Conservation (phyloP, 768 basidiomycete species). For the Kwoniella dejecticola region DNA sequence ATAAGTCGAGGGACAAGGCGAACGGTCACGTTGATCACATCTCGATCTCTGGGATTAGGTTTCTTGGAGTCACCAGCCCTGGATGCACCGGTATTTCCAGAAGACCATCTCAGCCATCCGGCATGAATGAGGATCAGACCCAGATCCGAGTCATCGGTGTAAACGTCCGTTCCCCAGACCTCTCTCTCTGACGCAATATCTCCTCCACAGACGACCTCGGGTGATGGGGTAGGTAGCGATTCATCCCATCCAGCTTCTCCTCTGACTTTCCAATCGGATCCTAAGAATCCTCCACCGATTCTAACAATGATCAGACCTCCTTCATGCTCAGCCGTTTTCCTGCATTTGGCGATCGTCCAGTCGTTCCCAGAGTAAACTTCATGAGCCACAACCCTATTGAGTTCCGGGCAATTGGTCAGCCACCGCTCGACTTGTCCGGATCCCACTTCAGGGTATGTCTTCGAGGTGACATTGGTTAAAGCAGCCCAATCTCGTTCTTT, state of each 20-base stretch:
- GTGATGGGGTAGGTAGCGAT: conserved; percentile 11
- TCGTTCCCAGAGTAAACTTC: conserved; percentile 38
- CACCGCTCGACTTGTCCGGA: conserved; percentile 42
- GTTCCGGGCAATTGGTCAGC: conserved; percentile 32
- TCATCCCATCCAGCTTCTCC: conserved; percentile 49
- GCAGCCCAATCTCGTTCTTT: conserved; percentile 28
- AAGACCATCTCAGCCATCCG: conserved; percentile 55
- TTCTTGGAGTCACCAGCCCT: too few species aligned
- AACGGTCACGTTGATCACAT: conserved; percentile 49
- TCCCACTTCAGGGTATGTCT: conserved; percentile 38
- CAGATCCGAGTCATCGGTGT: conserved; percentile 59
- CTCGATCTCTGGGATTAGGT: conserved; percentile 10
- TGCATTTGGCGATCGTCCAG: conserved; percentile 32
- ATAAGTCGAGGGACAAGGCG: conserved; percentile 56
- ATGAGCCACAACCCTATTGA: conserved; percentile 23
- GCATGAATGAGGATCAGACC: conserved; percentile 56
- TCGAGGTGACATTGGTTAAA: conserved; percentile 17
- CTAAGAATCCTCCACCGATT: conserved; percentile 40
- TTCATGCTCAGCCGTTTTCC: conserved; percentile 8
- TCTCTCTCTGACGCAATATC: conserved; percentile 35
- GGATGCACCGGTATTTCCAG: neutral
- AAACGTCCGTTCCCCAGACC: conserved; percentile 59
- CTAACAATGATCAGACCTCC: conserved; percentile 43
- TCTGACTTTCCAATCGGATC: conserved; percentile 36
- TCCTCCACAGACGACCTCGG: conserved; percentile 8